These are phyloP conservation scores for Candida nanaspora DNA, from an alignment of 805 yeast genomes.

Conservation along the genomic window DNA sequence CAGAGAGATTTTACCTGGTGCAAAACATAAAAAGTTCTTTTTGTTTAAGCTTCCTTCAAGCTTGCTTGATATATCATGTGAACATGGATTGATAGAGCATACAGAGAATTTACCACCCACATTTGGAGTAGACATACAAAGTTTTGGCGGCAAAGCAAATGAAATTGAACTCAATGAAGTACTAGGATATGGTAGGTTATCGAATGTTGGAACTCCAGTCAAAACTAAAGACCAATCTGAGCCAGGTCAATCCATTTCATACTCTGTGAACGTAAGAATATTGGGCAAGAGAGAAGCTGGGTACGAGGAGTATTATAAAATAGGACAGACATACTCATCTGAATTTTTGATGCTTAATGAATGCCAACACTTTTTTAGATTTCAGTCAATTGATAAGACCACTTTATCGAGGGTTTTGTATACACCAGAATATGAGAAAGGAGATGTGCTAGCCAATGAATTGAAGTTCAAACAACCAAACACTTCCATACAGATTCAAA, in stretches of 20 bases:
- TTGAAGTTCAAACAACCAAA: conserved; percentile 4
- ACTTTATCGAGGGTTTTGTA: neutral
- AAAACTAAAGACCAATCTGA: conserved; percentile 39
- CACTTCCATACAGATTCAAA: conserved; percentile 10
- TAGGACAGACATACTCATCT: conserved; percentile 5
- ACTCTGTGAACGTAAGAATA: conserved; percentile 44
- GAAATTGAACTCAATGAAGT: conserved; percentile 27
- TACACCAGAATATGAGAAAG: neutral
- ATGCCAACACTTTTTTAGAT: conserved; percentile 12
- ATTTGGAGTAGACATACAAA: conserved; percentile 26
- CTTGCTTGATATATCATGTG: conserved; percentile 43
- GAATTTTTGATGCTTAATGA: conserved; percentile 14
- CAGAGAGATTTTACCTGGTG: conserved; percentile 37
- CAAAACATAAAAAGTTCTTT: conserved; percentile 47
- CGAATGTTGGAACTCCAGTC: conserved; percentile 44
- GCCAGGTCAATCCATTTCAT: conserved; percentile 35
- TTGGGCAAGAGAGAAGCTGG: conserved; percentile 30
- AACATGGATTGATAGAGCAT: conserved; percentile 27
- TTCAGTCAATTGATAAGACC: conserved; percentile 6
- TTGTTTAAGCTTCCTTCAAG: conserved; percentile 47
- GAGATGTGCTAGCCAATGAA: neutral
- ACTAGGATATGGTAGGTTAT: conserved; percentile 48
- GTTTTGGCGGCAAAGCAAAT: conserved; percentile 18
- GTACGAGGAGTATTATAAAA: conserved; percentile 5
- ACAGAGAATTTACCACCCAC: conserved; percentile 33